These are phyloP conservation scores for Plasmopara muralis DNA, from an alignment of 352 stramenopile genomes.

Conservation along the genomic window DNA sequence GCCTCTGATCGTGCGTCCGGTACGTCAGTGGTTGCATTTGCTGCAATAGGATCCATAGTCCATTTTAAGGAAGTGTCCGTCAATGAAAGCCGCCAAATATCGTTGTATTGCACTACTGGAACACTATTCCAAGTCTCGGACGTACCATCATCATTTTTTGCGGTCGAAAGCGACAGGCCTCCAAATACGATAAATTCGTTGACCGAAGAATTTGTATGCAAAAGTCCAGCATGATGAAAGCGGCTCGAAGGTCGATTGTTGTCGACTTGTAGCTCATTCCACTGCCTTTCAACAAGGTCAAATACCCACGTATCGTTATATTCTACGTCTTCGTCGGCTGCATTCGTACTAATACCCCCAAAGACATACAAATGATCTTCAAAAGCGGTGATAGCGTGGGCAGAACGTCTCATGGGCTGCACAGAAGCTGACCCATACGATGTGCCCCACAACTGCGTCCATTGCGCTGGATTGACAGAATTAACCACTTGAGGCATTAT, in stretches of 20 bases:
- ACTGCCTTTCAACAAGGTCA: constrained; percentile 29
- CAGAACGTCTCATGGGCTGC: constrained; percentile 44
- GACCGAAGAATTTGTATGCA: constrained; percentile 36
- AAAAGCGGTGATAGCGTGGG: constrained; percentile 41
- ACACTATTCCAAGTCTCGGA: constrained; percentile 8
- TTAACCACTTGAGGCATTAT: constrained; percentile 14
- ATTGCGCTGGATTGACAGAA: constrained; percentile 25
- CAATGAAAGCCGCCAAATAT: constrained; percentile 45
- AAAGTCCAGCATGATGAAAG: constrained; percentile 35
- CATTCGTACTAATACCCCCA: constrained; percentile 40
- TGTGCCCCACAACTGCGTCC: constrained; percentile 41
- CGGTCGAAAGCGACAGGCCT: constrained; percentile 32
- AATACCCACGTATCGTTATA: constrained; percentile 74
- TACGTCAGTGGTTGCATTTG: constrained; percentile 2
- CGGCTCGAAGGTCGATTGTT: constrained; percentile 25
- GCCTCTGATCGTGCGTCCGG: constrained; percentile 45
- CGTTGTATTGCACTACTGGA: constrained; percentile 41
- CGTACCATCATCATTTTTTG: constrained; percentile 1
- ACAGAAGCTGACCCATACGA: constrained; percentile 11
- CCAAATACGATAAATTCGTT: constrained; percentile 50
- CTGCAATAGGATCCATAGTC: constrained; percentile 25
- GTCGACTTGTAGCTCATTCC: constrained; percentile 23
- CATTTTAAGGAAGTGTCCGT: constrained; percentile 20
- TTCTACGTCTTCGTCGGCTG: constrained; percentile 40
- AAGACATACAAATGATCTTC: constrained; percentile 56